Conservation (phyloP, 208 protist species). For the Trypanosoma lewisi region DNA sequence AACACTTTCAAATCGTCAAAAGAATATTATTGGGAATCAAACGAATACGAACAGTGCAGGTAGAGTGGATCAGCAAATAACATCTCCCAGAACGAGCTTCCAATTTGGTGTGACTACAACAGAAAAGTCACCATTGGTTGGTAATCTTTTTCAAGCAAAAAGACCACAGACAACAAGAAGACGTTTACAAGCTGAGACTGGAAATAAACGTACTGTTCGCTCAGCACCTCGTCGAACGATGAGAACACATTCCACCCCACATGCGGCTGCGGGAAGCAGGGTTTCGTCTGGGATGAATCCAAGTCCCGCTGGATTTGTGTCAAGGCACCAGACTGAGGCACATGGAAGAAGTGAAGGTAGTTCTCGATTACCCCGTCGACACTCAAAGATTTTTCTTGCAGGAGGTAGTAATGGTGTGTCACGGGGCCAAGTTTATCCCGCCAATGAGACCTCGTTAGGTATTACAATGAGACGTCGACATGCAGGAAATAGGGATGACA, state of each 20-base stretch:
- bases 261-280: neutral
- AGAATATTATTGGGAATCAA: neutral
- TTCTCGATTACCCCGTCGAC: neutral
- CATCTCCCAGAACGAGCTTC: neutral
- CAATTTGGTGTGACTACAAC: neutral
- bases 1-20: neutral
- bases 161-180: neutral
- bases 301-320: no score
- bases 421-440: slow-evolving; percentile 28
- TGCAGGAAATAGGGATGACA: neutral
- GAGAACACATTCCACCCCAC: neutral
- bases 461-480: slow-evolving; percentile 22
- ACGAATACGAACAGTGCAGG: neutral
- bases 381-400: neutral
- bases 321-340: neutral
- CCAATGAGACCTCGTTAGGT: slow-evolving; percentile 39
- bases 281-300: neutral
- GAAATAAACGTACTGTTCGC: neutral
- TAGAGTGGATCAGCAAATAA: neutral
- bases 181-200: neutral
- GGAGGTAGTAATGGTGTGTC: slow-evolving; percentile 6
- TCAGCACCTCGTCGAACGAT: neutral
- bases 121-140: neutral
- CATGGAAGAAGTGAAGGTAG: neutral
- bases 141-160: neutral